Base-by-base conservation (phyloP, 805 yeast species). In the Barnettozyma vustinii region DNA sequence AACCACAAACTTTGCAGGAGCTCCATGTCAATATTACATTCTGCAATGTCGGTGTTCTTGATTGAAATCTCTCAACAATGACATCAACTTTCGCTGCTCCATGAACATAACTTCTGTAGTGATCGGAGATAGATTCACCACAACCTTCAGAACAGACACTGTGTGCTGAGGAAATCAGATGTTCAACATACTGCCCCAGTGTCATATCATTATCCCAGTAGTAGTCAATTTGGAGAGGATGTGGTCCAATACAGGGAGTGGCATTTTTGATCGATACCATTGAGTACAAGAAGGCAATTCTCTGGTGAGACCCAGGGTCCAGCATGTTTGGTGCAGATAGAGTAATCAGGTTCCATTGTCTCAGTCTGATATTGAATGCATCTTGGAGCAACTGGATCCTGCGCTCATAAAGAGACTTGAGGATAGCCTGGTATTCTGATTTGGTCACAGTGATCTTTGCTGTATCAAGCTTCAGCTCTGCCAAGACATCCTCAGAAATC, bases 241-340 rank as follows among this genome's bases (percentile, higher is more conserved):
- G 88, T 0, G 99, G 99, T 0, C 98, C 98, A 37, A 82, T 72
- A 60, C 99, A 94, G 0, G 97, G 97, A 0, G 96, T 89, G 0
- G 95, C 86, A 37, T 88, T 85, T 57, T 83, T 84, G 9, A 83
- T 79, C 4, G 92, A 86, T 0, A 90, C 92, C 69, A 88, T 79
- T 1, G 96, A 86, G 59, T 85, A 88, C 21, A 92, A 69, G 13
- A 89, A 79, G 6, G 86, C 79, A 27, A 95, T 80, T 56, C 79
- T 84, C 59, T 89, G 96, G 61, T 92, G 97, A 39, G 75, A 73
- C 18, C 78, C 77, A 0, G 90, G 87, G 37, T 79, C 94, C 55
- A 76, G 74, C 69, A 87, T 65, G 59, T 79, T 74, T n/a, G 81
- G 73, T 40, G 74, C 68, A 42, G 75, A 73, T 1, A 75, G 56